These are phyloP conservation scores for Guadua angustifolia DNA, from an alignment of 176 grass and related monocot species.

Conservation along the genomic window DNA sequence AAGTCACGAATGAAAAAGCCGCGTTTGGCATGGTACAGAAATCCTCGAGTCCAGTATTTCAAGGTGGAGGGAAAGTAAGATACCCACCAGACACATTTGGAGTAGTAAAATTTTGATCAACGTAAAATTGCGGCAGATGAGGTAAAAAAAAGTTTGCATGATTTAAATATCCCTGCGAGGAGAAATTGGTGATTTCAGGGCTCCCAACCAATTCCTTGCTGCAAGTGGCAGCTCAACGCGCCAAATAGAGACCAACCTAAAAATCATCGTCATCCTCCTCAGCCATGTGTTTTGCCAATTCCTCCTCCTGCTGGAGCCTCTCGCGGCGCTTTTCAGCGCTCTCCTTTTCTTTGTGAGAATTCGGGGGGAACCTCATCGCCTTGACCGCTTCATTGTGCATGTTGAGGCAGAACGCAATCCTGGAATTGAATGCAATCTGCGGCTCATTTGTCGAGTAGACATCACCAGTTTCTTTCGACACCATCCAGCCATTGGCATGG, in stretches of 20 bases:
- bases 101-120: conserved; percentile 28
- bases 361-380: conserved; percentile 80
- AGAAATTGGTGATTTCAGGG: background rate
- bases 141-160: conserved; percentile 5
- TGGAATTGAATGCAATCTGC: conserved; percentile 78
- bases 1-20: background rate
- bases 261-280: conserved; percentile 94
- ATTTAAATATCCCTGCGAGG: background rate
- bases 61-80: background rate
- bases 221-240: conserved; percentile 2
- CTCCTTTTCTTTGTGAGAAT: conserved; percentile 89
- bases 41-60: conserved; percentile 26
- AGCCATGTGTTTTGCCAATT: conserved; percentile 82
- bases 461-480: conserved; percentile 86
- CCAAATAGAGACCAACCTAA: conserved; percentile 26
- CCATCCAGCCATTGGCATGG: conserved; percentile 81
- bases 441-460: conserved; percentile 92
- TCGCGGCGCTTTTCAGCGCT: conserved; percentile 83
- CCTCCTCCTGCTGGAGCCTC: conserved; percentile 86
- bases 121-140: conserved; percentile 27
- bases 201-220: background rate
- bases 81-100: background rate
- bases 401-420: conserved; percentile 89
- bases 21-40: background rate
- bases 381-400: conserved; percentile 93